Percentiles rank a stretch among this genome's conserved stretches.
Evolutionary conservation across 2,329 filamentous ascomycete genomes (phyloP).

Genomic region (Aspergillus nomiae): DNA sequence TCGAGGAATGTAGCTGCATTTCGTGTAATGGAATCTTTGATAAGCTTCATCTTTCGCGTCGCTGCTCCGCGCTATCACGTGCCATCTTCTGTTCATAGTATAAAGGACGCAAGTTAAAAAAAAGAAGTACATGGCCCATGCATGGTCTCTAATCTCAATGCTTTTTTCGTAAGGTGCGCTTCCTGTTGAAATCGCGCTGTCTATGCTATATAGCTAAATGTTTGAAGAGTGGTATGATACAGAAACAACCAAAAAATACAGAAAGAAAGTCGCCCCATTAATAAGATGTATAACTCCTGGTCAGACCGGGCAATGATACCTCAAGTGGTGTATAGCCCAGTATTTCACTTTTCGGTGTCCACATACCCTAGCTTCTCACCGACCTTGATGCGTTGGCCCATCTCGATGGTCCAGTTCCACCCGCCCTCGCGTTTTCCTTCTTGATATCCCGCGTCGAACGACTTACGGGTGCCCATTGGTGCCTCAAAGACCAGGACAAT

Average conservation of each 20-base stretch:
- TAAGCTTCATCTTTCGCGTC: conserved; percentile 1
- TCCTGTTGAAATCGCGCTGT: not conserved
- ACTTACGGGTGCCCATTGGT: conserved; percentile 63
- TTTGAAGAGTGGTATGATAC: conserved; percentile 14
- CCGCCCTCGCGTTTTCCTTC: conserved; percentile 63
- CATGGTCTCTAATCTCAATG: not conserved
- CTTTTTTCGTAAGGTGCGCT: not conserved
- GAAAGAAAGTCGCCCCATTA: not conserved
- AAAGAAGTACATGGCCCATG: not conserved
- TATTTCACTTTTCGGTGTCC: conserved; percentile 28
- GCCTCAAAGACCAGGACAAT: conserved; percentile 97
- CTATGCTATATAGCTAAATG: conserved; percentile 4
- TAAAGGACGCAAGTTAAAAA: not conserved
- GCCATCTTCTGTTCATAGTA: not conserved
- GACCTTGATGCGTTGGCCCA: conserved; percentile 85
- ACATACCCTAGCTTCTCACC: conserved; percentile 83
- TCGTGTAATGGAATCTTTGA: not conserved
- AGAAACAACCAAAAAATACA: conserved; percentile 5
- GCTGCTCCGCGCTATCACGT: conserved; percentile 1
- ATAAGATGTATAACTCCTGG: not conserved
- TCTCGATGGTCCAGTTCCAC: conserved; percentile 84
- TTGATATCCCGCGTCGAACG: conserved; percentile 63
- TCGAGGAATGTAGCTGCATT: not conserved
- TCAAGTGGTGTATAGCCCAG: not conserved
- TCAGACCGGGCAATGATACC: not conserved